A percentile compares a stretch with the other conserved stretches of the same genome.
phyloP scores from a whole-genome alignment of 78 protist species.

The slime mould (Dictyostelium discoideum) region DNA sequence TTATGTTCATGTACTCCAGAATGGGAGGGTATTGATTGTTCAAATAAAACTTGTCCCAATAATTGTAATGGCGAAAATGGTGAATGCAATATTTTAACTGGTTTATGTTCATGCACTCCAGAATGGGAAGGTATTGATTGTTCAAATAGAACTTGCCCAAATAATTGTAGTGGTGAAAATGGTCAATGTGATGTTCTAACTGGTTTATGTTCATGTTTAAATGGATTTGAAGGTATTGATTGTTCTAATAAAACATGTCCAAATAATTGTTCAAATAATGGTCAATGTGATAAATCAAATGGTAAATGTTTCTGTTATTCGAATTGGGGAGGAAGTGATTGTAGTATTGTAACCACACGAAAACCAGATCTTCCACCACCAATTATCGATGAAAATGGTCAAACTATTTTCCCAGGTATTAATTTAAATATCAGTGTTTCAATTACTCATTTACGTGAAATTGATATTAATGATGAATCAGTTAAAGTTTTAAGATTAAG shows the following conservation, averaged over 20 bases:
- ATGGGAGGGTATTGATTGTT: background rate
- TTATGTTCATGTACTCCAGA: background rate
- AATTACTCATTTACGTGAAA: slow-evolving; percentile 39
- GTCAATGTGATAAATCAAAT: background rate
- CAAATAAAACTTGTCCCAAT: background rate
- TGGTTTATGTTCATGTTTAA: slow-evolving; percentile 3
- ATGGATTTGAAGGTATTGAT: background rate
- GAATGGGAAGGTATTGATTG: background rate
- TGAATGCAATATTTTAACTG: background rate
- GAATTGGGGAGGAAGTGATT: background rate
- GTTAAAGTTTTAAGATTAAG: background rate
- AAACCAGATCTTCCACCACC: background rate
- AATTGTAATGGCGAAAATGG: background rate
- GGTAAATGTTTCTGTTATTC: slow-evolving; percentile 34
- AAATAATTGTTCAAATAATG: slow-evolving; percentile 1
- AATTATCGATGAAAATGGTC: slow-evolving; percentile 18
- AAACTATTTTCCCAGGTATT: slow-evolving; percentile 9
- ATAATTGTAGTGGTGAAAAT: background rate
- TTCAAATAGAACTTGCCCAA: background rate
- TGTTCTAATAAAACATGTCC: slow-evolving; percentile 10
- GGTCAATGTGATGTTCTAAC: background rate
- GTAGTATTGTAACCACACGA: background rate
- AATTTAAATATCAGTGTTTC: slow-evolving; percentile 2
- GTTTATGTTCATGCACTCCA: background rate
- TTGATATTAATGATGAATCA: background rate